These are phyloP conservation scores for Letharia columbiana DNA, from an alignment of 495 filamentous ascomycete species.

Conservation along the genomic window DNA sequence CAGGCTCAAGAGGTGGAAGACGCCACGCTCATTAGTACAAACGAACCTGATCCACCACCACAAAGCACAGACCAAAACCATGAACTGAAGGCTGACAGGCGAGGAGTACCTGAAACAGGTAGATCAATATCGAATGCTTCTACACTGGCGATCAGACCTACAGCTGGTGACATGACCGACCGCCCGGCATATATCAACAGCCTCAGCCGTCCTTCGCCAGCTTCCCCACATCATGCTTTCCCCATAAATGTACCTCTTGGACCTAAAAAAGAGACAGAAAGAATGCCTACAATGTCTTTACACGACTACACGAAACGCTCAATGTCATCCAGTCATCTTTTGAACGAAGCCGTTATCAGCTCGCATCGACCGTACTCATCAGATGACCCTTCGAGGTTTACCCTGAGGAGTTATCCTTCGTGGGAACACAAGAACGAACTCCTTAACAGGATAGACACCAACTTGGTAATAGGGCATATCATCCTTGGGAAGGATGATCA, in stretches of 20 bases:
- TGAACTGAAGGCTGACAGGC: not conserved
- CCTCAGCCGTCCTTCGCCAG: not conserved
- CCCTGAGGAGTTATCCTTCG: constrained; percentile 4
- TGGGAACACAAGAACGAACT: not conserved
- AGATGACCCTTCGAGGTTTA: not conserved
- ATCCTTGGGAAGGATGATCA: not conserved
- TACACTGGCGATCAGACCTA: not conserved
- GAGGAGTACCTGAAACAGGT: not conserved
- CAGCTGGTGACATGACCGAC: not conserved
- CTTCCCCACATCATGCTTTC: not conserved
- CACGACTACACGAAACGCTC: not conserved
- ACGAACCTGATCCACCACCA: not conserved
- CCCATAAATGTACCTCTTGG: not conserved
- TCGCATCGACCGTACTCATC: not conserved
- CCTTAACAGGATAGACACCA: no score
- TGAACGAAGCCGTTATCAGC: not conserved
- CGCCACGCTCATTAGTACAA: not conserved
- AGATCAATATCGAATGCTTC: not conserved
- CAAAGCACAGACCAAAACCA: not conserved
- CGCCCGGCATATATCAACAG: not conserved
- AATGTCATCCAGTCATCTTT: not conserved
- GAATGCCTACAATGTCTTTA: not conserved
- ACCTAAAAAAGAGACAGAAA: not conserved
- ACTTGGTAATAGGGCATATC: constrained; percentile 2
- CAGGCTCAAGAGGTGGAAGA: not conserved